Evolutionary conservation across 305 asterid genomes (phyloP), one percentile per base, ranked within the genome.

Genomic region (Fraxinus platypoda): DNA sequence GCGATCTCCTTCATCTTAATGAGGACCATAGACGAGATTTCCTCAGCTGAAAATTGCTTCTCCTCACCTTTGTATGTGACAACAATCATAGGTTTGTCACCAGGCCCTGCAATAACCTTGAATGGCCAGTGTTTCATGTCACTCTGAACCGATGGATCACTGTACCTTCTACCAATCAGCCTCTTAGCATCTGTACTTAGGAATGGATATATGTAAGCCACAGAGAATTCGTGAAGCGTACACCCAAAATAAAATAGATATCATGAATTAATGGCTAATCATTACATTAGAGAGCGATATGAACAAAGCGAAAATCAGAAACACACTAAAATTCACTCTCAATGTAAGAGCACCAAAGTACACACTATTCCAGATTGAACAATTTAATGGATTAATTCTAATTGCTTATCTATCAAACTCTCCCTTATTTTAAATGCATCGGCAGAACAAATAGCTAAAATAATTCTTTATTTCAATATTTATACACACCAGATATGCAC

Each of bases 91-190:
- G 89, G 89, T 84, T 87, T 87, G 57, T 87, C 89, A 1, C 80
- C 89, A 2, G 89, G 68, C 15, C 89, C 89, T 0, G 89, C 25
- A 17, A 82, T 74, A 21, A 87, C 89, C 87, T 84, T 87, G 86
- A 87, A 87, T 15, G 89, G 89, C 89, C 89, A 87, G 5, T 52
- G 82, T 19, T 80, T 87, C 90, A 87, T 87, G 88, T 87, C 90
- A 35, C 80, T 59, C 78, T 87, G 88, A 7, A 87, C 90, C 0
- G 90, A 87, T 0, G 90, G 90, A 9, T 87, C 90, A 8, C 80
- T 62, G 85, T 13, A 80, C 71, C 90, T 80, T 33, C 90, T 80
- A 19, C 90, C 90, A 23, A 87, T 87, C 37, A 87, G 71, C 38
- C 90, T 84, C 77, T 87, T 87, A 0, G 90, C 90, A 84, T 87